Conservation (phyloP, 169 alveolate species). For the Plasmodium cynomolgi region DNA sequence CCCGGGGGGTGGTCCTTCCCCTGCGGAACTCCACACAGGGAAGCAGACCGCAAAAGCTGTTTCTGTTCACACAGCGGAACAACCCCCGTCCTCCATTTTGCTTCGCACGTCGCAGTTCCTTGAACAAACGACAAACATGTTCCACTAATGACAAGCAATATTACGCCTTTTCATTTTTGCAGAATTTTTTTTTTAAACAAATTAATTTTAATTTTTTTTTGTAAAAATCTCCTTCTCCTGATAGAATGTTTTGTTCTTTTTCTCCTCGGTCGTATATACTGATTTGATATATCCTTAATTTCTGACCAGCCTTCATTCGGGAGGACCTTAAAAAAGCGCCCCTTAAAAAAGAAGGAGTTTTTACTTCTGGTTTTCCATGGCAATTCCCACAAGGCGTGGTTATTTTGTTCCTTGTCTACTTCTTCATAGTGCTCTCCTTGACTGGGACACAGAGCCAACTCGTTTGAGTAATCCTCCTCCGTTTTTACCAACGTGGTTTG, state of each 20-base stretch:
- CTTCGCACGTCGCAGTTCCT: background rate
- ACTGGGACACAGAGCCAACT: constrained; percentile 9
- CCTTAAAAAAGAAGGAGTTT: constrained; percentile 60
- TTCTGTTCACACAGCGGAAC: background rate
- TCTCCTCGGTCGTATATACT: constrained; percentile 63
- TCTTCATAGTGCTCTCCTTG: constrained; percentile 30
- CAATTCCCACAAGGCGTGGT: constrained; percentile 55
- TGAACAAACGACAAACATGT: background rate
- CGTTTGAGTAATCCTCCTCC: constrained; percentile 23
- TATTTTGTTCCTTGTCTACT: constrained; percentile 27
- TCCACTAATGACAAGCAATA: background rate
- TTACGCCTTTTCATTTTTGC: constrained; percentile 23
- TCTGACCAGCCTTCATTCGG: constrained; percentile 71
- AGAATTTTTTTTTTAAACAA: constrained; percentile 62
- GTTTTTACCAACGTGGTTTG: constrained; percentile 49
- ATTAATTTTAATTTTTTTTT: constrained; percentile 72
- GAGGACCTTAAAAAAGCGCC: constrained; percentile 64
- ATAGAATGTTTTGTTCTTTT: constrained; percentile 72
- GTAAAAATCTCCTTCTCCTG: constrained; percentile 64
- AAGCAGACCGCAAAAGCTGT: background rate
- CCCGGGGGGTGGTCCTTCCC: background rate
- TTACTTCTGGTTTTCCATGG: constrained; percentile 62
- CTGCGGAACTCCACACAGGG: background rate
- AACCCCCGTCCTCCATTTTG: background rate
- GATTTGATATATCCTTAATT: constrained; percentile 59